Conservation (phyloP, 352 stramenopile genomes). For the Hyphochytrium catenoides region DNA sequence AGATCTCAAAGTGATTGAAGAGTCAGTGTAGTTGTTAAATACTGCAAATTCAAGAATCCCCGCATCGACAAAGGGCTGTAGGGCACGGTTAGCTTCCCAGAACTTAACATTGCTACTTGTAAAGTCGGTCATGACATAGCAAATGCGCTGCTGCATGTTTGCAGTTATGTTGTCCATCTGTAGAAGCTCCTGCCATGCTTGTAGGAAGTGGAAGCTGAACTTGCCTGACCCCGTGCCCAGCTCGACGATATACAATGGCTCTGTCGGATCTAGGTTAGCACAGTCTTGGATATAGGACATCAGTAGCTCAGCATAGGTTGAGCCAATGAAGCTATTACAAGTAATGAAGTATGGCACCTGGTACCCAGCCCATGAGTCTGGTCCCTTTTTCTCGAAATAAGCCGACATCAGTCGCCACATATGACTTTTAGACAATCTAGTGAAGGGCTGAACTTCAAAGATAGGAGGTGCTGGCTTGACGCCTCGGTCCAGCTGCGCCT, state of each 20-base stretch:
- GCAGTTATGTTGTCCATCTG: slow-evolving; percentile 9
- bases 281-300: neutral
- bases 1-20: slow-evolving; percentile 36
- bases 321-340: slow-evolving; percentile 77
- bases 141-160: slow-evolving; percentile 34
- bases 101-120: slow-evolving; percentile 78
- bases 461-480: too few relatives aligned
- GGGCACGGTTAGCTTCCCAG: slow-evolving; percentile 59
- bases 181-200: slow-evolving; percentile 38
- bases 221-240: slow-evolving; percentile 73
- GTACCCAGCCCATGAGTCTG: slow-evolving; percentile 65
- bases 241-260: slow-evolving; percentile 82
- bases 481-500: too few relatives aligned
- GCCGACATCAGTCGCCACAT: slow-evolving; percentile 87
- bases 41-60: slow-evolving; percentile 75
- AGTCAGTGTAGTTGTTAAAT: slow-evolving; percentile 73
- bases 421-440: slow-evolving; percentile 54
- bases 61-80: slow-evolving; percentile 51
- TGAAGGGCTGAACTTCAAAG: slow-evolving; percentile 66
- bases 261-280: slow-evolving; percentile 23
- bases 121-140: slow-evolving; percentile 87
- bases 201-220: slow-evolving; percentile 84
- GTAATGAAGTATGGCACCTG: slow-evolving; percentile 90
- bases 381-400: slow-evolving; percentile 60
- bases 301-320: neutral